These are phyloP conservation scores for Pestalotiopsis sp. DNA, from an alignment of 2,329 filamentous ascomycete species.

Conservation along the genomic window DNA sequence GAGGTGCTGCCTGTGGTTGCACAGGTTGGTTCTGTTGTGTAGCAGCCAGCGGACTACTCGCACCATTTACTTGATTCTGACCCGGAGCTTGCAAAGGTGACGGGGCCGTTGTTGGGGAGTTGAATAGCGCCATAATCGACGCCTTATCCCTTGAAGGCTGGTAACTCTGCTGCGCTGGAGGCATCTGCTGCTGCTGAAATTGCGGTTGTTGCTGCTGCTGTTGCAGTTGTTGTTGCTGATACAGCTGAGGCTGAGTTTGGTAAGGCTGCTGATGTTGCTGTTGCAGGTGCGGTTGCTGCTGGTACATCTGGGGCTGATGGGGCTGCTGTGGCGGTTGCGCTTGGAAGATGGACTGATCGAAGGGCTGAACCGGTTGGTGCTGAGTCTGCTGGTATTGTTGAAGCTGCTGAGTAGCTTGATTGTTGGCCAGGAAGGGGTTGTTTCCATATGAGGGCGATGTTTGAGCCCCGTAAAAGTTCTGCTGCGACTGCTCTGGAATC, in stretches of 20 bases:
- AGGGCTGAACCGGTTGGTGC: constrained; percentile 14
- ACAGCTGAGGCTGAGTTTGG: background rate
- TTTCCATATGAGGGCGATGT: constrained; percentile 27
- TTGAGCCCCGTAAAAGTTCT: constrained; percentile 34
- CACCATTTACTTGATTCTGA: constrained; percentile 24
- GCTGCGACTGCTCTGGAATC: constrained; percentile 38
- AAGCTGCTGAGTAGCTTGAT: constrained; percentile 27
- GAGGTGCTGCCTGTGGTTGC: constrained; percentile 26
- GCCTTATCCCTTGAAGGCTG: constrained; percentile 64
- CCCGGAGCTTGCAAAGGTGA: constrained; percentile 31
- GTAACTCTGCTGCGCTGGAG: constrained; percentile 33
- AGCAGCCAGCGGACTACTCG: constrained; percentile 25
- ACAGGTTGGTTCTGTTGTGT: constrained; percentile 27
- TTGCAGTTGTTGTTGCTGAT: background rate
- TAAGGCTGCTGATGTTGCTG: background rate
- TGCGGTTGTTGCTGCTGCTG: constrained; percentile 18
- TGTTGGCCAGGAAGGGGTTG: constrained; percentile 37
- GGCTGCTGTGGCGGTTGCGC: constrained; percentile 17
- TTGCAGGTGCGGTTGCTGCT: background rate
- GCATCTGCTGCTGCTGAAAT: background rate
- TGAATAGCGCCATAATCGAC: constrained; percentile 77
- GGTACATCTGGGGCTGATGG: constrained; percentile 15
- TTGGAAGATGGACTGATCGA: constrained; percentile 10
- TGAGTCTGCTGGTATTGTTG: constrained; percentile 34
- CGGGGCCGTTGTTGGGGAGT: constrained; percentile 56